Conservation (phyloP, 345 rosid species). For the Populus davidiana region DNA sequence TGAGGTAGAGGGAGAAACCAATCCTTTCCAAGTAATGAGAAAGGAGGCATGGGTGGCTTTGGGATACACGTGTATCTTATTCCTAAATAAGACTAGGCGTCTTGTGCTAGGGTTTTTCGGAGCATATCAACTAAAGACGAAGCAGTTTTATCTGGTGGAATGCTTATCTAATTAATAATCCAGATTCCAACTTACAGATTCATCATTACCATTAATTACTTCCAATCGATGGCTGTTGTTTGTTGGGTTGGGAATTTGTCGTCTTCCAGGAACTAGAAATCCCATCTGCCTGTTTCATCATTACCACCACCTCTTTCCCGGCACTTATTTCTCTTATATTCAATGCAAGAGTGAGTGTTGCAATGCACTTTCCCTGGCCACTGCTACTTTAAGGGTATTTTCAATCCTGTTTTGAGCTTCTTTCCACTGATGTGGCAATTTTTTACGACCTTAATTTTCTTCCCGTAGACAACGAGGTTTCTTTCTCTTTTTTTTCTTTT, state of each 20-base stretch:
- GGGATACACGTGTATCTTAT: too few species aligned
- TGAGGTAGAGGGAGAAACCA: neutral
- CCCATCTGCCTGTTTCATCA: neutral
- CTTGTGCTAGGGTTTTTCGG: neutral
- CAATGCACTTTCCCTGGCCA: neutral
- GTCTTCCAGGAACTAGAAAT: neutral
- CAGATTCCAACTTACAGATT: neutral
- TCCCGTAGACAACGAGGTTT: neutral
- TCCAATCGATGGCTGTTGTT: too few species aligned
- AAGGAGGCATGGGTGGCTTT: too few species aligned
- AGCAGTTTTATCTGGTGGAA: constrained; percentile 11
- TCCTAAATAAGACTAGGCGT: too few species aligned
- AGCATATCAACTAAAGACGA: neutral
- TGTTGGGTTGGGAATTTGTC: neutral
- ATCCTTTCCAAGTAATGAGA: neutral
- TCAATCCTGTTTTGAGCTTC: constrained; percentile 2
- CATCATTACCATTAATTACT: neutral
- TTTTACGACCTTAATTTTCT: neutral
- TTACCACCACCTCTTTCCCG: neutral
- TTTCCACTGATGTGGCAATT: neutral
- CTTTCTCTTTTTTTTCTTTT: too few species aligned
- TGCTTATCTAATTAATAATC: neutral
- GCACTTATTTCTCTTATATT: neutral
- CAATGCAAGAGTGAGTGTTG: neutral
- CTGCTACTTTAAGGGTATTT: neutral